Evolutionary conservation across 257 asterid genomes (phyloP).

Genomic region (Solanum medicagineum): DNA sequence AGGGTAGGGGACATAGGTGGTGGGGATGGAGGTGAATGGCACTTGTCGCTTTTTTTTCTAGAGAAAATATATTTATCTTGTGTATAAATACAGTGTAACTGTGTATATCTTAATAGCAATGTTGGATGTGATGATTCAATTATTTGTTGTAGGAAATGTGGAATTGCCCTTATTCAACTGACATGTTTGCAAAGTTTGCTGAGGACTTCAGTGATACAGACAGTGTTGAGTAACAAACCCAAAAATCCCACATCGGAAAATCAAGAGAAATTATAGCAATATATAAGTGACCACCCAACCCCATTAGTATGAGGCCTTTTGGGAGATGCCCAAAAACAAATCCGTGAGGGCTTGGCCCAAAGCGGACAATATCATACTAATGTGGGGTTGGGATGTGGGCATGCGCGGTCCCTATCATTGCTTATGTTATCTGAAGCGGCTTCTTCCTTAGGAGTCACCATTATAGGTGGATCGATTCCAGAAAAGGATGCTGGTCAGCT

Average conservation of each 20-base stretch:
- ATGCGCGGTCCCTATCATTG: slow-evolving; percentile 15
- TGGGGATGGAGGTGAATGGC: not conserved
- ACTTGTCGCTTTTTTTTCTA: not conserved
- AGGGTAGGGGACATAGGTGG: not conserved
- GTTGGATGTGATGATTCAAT: not conserved
- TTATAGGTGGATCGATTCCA: slow-evolving; percentile 35
- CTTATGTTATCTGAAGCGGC: slow-evolving; percentile 30
- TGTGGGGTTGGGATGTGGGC: too few species aligned
- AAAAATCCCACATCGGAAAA: too few species aligned
- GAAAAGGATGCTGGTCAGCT: slow-evolving; percentile 15
- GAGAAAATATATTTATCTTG: not conserved
- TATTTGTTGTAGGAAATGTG: slow-evolving; percentile 28
- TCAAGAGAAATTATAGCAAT: too few species aligned
- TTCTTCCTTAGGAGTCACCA: slow-evolving; percentile 9
- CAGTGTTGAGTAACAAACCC: too few species aligned
- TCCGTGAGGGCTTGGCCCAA: too few species aligned
- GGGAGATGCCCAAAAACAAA: too few species aligned
- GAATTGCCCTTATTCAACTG: slow-evolving; percentile 30
- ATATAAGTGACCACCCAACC: too few species aligned
- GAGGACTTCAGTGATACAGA: slow-evolving; percentile 19
- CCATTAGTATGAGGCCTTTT: too few species aligned
- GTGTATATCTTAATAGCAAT: not conserved
- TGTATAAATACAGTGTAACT: not conserved
- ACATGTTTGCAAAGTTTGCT: slow-evolving; percentile 12
- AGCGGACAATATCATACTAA: too few species aligned